Percentiles rank a stretch among this genome's conserved stretches.
These are phyloP conservation scores for Cladosporium sp. DNA, from an alignment of 2,329 filamentous ascomycete genomes.

Conservation along the genomic window DNA sequence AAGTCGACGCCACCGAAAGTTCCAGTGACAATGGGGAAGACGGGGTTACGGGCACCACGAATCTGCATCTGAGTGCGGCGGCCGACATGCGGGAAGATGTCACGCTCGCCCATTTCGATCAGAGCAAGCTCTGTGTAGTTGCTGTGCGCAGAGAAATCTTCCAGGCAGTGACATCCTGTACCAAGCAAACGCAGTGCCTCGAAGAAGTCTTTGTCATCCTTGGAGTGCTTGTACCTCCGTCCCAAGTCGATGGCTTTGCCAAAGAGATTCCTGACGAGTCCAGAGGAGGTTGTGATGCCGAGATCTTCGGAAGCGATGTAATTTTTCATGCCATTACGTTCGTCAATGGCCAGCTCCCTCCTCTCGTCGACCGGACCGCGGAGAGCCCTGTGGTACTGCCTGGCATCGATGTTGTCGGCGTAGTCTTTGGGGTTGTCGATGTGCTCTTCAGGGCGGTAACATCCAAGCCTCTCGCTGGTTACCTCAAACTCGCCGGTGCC, in stretches of 20 bases:
- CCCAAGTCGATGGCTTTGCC: conserved; percentile 74
- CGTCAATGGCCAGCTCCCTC: conserved; percentile 76
- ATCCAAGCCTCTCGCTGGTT: conserved; percentile 53
- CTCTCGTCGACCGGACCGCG: conserved; percentile 79
- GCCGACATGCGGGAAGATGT: conserved; percentile 86
- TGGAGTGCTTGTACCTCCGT: conserved; percentile 65
- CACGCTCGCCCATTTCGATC: conserved; percentile 78
- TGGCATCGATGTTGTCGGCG: conserved; percentile 81
- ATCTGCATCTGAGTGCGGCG: conserved; percentile 69
- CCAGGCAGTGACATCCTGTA: conserved; percentile 85
- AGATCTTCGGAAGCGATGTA: conserved; percentile 86
- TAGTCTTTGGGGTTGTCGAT: conserved; percentile 61
- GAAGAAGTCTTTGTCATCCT: conserved; percentile 75
- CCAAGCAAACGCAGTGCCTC: conserved; percentile 85
- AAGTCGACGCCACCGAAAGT: conserved; percentile 54
- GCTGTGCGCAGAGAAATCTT: conserved; percentile 90
- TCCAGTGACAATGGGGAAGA: conserved; percentile 59
- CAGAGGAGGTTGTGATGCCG: conserved; percentile 78
- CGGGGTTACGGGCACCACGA: conserved; percentile 61
- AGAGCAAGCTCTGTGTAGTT: conserved; percentile 89
- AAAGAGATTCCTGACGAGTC: conserved; percentile 74
- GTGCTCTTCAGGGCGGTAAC: conserved; percentile 55
- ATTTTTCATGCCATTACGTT: conserved; percentile 66
- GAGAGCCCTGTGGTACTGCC: conserved; percentile 76
- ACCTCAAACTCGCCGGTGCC: conserved; percentile 58